A percentile compares a stretch with the other conserved stretches of the same genome.
Evolutionary conservation across 495 filamentous ascomycete genomes (phyloP).

Genomic region (Poronia punctata): DNA sequence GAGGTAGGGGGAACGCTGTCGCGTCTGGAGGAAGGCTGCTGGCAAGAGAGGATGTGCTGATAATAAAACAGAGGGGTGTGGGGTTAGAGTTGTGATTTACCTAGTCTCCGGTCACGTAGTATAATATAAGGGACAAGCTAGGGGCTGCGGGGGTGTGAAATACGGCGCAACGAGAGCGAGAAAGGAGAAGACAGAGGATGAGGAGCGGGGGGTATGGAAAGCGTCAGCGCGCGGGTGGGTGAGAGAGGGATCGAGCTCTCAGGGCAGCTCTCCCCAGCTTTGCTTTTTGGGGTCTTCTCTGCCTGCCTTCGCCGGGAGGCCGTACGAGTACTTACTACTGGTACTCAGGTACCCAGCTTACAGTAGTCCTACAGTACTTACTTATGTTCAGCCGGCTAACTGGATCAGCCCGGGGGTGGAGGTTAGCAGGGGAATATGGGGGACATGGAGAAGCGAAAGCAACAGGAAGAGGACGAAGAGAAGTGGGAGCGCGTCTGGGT

Average conservation of each 20-base stretch:
- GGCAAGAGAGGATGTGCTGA: too few species aligned
- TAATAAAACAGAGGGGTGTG: too few species aligned
- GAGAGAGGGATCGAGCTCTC: slow-evolving; percentile 3
- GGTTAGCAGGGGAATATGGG: slow-evolving; percentile 1
- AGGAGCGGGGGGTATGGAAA: slow-evolving; percentile 2
- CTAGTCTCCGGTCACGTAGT: too few species aligned
- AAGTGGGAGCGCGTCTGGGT: not conserved
- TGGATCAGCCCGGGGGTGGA: slow-evolving; percentile 12
- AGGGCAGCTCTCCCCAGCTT: slow-evolving; percentile 10
- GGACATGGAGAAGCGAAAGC: slow-evolving; percentile 1
- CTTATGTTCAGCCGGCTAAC: slow-evolving; percentile 7
- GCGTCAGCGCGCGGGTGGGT: slow-evolving; percentile 1
- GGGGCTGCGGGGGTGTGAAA: too few species aligned
- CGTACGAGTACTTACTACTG: slow-evolving; percentile 6
- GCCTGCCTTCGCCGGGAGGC: slow-evolving; percentile 3
- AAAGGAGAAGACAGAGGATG: slow-evolving; percentile 4
- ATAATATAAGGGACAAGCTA: too few species aligned
- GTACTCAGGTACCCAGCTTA: too few species aligned
- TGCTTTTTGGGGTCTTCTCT: slow-evolving; percentile 6
- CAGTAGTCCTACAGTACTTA: too few species aligned
- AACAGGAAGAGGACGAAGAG: not conserved
- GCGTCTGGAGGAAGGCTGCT: too few species aligned
- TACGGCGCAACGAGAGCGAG: too few species aligned
- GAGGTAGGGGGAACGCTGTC: too few species aligned
- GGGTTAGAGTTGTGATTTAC: too few species aligned